Conservation (phyloP, 495 filamentous ascomycete species). For the Pseudevernia furfuracea region DNA sequence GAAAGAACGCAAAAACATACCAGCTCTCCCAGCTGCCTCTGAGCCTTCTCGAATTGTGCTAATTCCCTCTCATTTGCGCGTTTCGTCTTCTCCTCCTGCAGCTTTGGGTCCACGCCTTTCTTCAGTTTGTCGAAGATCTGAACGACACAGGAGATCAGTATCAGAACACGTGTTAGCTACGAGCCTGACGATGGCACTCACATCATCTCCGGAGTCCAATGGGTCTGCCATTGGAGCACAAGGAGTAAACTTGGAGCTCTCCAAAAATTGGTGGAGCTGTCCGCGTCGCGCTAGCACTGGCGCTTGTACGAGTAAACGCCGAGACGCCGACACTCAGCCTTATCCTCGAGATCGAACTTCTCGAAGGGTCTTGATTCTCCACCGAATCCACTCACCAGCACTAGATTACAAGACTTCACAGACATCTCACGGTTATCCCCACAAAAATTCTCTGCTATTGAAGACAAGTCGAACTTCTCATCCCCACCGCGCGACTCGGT, state of each 20-base stretch:
- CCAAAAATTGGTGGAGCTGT: background rate
- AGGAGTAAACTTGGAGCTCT: background rate
- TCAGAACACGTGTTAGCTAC: background rate
- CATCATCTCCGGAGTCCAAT: constrained; percentile 41
- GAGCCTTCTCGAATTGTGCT: constrained; percentile 58
- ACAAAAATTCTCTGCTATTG: background rate
- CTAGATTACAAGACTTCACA: background rate
- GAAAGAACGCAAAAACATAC: constrained; percentile 28
- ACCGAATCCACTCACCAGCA: background rate
- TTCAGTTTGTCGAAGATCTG: constrained; percentile 62
- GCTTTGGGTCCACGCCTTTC: constrained; percentile 52
- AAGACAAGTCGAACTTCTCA: background rate
- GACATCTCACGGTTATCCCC: background rate
- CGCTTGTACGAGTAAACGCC: constrained; percentile 11
- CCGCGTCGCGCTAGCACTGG: constrained; percentile 9
- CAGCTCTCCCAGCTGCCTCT: constrained; percentile 51
- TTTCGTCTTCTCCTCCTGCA: constrained; percentile 53
- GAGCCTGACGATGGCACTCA: constrained; percentile 27
- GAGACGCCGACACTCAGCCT: constrained; percentile 6
- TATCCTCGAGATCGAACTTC: background rate
- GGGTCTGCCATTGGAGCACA: constrained; percentile 44
- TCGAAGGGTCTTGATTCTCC: background rate
- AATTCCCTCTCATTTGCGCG: constrained; percentile 54
- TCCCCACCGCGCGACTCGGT: background rate
- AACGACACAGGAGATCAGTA: constrained; percentile 1